A percentile compares a stretch with the other conserved stretches of the same genome.
These are phyloP conservation scores for Piromyces sp. DNA, from an alignment of 192 early-diverging fungal genomes.

Conservation along the genomic window DNA sequence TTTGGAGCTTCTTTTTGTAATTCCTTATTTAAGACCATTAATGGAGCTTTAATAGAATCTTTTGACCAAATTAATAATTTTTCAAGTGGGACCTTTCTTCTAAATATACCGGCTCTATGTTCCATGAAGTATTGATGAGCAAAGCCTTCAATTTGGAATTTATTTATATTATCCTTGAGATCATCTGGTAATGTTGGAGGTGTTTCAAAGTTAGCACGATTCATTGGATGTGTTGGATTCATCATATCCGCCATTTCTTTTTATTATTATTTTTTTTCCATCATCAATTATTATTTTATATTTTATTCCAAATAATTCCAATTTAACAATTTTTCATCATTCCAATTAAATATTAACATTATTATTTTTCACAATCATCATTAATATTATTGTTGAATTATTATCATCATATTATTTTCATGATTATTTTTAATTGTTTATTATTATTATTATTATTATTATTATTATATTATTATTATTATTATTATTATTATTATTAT, in stretches of 20 bases:
- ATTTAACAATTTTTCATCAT: too few relatives aligned
- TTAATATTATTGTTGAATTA: too few relatives aligned
- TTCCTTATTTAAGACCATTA: constrained; percentile 68
- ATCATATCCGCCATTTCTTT: not conserved
- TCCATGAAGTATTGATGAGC: constrained; percentile 80
- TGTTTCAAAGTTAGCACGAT: not conserved
- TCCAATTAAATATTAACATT: too few relatives aligned
- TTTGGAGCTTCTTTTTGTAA: constrained; percentile 69
- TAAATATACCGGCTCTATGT: constrained; percentile 59
- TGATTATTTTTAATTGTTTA: too few relatives aligned
- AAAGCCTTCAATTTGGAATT: constrained; percentile 72
- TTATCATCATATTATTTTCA: too few relatives aligned
- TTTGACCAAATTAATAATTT: constrained; percentile 65
- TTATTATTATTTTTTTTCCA: not conserved
- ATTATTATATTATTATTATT: too few relatives aligned
- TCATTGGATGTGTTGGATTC: not conserved
- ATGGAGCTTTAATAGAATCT: constrained; percentile 54
- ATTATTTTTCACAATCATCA: too few relatives aligned
- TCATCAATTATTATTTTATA: not conserved
- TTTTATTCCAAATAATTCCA: too few relatives aligned
- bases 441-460: too few relatives aligned
- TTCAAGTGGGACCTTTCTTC: constrained; percentile 69
- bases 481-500: too few relatives aligned
- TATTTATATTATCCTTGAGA: constrained; percentile 47
- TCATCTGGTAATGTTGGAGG: constrained; percentile 12